These are phyloP conservation scores for Pseudocercospora fijiensis DNA, from an alignment of 2,329 filamentous ascomycete genomes.

Conservation along the genomic window DNA sequence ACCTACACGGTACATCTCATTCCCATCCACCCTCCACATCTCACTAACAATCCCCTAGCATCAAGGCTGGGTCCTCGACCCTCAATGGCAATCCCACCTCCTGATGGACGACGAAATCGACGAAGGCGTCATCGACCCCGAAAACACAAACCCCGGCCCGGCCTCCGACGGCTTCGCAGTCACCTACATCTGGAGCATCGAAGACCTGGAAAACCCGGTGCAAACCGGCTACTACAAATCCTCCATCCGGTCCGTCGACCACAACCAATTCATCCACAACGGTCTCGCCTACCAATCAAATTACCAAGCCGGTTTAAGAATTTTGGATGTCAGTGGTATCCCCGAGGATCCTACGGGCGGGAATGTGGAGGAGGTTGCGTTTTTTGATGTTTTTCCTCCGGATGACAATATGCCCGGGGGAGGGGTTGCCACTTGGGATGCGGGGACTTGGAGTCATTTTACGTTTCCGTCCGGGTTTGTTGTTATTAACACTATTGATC, in stretches of 20 bases:
- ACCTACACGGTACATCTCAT: conserved; percentile 42
- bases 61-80: conserved; percentile 55
- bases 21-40: neutral
- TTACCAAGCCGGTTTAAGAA: conserved; percentile 42
- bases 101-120: conserved; percentile 57
- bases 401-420: conserved; percentile 45
- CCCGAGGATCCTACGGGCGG: conserved; percentile 48
- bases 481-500: conserved; percentile 55
- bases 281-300: conserved; percentile 42
- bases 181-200: conserved; percentile 55
- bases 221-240: conserved; percentile 44
- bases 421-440: conserved; percentile 39
- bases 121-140: conserved; percentile 37
- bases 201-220: conserved; percentile 45
- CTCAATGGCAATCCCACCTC: conserved; percentile 44
- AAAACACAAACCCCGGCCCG: conserved; percentile 17
- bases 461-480: conserved; percentile 53
- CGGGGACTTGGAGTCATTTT: conserved; percentile 52
- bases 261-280: conserved; percentile 46
- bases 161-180: conserved; percentile 21
- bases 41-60: conserved; percentile 34
- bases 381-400: conserved; percentile 54
- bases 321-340: conserved; percentile 41
- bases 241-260: conserved; percentile 40
- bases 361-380: conserved; percentile 49